Percentiles rank a stretch among this genome's conserved stretches.
phyloP scores from a whole-genome alignment of 2,329 filamentous ascomycete genomes.

The Cadophora gregata region DNA sequence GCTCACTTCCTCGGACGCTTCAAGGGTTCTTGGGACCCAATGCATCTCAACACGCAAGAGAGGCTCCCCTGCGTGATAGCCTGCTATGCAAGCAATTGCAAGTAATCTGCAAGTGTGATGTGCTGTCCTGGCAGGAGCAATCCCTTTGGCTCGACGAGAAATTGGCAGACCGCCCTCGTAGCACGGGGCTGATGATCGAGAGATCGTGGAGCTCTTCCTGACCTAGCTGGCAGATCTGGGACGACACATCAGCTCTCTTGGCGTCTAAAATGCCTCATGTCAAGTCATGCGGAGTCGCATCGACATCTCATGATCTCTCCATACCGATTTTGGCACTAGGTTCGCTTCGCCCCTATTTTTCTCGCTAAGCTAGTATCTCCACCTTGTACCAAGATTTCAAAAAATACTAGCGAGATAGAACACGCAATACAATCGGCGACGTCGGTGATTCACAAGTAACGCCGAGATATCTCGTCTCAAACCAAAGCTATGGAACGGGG shows the following conservation, averaged over 20 bases:
- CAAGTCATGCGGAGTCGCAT: background rate
- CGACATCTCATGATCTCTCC: background rate
- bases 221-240: conserved; percentile 3
- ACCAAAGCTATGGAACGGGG: background rate
- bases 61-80: background rate
- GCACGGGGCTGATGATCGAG: conserved; percentile 11
- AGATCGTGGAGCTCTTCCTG: background rate
- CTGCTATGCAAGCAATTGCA: background rate
- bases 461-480: too few species aligned
- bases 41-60: background rate
- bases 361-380: conserved; percentile 6
- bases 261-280: background rate
- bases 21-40: conserved; percentile 2
- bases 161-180: conserved; percentile 8
- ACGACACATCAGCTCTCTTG: conserved; percentile 1
- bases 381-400: background rate
- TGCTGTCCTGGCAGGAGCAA: conserved; percentile 10
- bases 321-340: background rate
- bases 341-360: conserved; percentile 9
- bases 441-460: background rate
- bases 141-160: conserved; percentile 11
- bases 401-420: background rate
- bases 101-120: conserved; percentile 15
- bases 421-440: conserved; percentile 6
- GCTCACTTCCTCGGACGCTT: background rate